These are phyloP conservation scores for Cicer chorassanicum DNA, from an alignment of 306 rosid genomes.

Conservation along the genomic window DNA sequence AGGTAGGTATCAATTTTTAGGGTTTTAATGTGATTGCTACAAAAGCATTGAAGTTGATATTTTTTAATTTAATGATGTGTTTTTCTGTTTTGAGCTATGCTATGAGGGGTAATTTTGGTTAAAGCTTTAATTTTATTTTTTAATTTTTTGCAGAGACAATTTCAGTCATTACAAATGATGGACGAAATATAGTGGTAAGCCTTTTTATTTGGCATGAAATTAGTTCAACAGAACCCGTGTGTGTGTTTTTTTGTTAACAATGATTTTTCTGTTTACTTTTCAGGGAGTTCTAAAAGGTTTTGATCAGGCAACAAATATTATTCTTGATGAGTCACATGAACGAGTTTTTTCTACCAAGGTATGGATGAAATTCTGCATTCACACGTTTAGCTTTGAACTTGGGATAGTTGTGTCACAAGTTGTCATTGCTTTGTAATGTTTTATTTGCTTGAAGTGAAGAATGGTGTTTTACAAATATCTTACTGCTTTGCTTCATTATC, in stretches of 20 bases:
- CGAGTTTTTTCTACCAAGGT: slow-evolving; percentile 97
- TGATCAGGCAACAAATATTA: slow-evolving; percentile 98
- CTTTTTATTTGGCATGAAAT: not conserved
- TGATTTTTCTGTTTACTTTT: slow-evolving; percentile 38
- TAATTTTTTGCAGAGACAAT: slow-evolving; percentile 11
- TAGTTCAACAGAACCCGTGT: not conserved
- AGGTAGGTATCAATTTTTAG: not conserved
- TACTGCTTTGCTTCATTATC: not conserved
- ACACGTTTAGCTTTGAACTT: not conserved
- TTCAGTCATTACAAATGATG: slow-evolving; percentile 24
- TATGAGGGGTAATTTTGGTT: not conserved
- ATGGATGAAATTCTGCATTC: slow-evolving; percentile 37
- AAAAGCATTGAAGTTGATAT: not conserved
- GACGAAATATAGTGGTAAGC: slow-evolving; percentile 83
- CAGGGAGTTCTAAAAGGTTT: slow-evolving; percentile 94
- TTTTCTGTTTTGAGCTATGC: not conserved
- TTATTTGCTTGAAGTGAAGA: not conserved
- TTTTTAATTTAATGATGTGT: not conserved
- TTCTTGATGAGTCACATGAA: slow-evolving; percentile 96
- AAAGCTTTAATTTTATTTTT: not conserved
- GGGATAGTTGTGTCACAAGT: not conserved
- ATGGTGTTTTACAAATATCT: not conserved
- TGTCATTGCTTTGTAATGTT: not conserved
- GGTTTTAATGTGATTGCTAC: not conserved
- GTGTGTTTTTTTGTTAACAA: not conserved